Evolutionary conservation across 1,284 basidiomycete genomes (phyloP).

Genomic region (Heterobasidion irregulare): DNA sequence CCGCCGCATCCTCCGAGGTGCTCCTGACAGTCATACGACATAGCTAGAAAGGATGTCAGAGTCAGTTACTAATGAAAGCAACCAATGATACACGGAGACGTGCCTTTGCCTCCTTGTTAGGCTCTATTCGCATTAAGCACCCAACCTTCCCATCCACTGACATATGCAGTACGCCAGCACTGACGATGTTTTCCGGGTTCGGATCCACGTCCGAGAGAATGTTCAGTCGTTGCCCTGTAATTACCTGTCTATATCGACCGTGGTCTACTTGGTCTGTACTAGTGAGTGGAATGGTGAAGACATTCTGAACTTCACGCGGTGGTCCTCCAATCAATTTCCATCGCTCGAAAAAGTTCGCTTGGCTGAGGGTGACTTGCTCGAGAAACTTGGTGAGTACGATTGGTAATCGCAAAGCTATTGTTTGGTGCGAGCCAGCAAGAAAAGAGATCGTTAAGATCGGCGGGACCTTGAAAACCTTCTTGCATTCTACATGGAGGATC

Average conservation of each 20-base stretch:
- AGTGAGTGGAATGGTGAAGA: constrained; percentile 77
- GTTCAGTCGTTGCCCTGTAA: constrained; percentile 72
- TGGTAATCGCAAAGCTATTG: constrained; percentile 79
- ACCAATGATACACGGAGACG: constrained; percentile 11
- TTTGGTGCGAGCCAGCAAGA: constrained; percentile 86
- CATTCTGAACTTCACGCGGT: constrained; percentile 83
- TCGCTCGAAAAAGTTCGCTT: constrained; percentile 90
- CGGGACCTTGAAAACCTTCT: constrained; percentile 70
- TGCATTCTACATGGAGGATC: constrained; percentile 90
- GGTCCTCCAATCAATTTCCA: constrained; percentile 97
- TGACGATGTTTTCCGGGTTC: constrained; percentile 84
- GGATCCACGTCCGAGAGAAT: constrained; percentile 79
- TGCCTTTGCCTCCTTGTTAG: constrained; percentile 92
- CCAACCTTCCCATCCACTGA: constrained; percentile 87
- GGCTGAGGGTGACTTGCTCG: constrained; percentile 82
- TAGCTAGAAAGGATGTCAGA: constrained; percentile 40
- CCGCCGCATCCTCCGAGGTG: constrained; percentile 88
- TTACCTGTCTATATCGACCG: constrained; percentile 62
- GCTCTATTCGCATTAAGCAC: constrained; percentile 88
- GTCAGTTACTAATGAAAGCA: not conserved
- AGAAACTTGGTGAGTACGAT: constrained; percentile 89
- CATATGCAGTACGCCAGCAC: constrained; percentile 89
- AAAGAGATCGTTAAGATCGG: constrained; percentile 89
- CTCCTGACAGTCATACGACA: constrained; percentile 93
- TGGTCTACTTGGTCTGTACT: constrained; percentile 68